A percentile compares a stretch with the other conserved stretches of the same genome.
Evolutionary conservation across 768 basidiomycete genomes (phyloP).

Genomic region (Kwoniella bestiolae): DNA sequence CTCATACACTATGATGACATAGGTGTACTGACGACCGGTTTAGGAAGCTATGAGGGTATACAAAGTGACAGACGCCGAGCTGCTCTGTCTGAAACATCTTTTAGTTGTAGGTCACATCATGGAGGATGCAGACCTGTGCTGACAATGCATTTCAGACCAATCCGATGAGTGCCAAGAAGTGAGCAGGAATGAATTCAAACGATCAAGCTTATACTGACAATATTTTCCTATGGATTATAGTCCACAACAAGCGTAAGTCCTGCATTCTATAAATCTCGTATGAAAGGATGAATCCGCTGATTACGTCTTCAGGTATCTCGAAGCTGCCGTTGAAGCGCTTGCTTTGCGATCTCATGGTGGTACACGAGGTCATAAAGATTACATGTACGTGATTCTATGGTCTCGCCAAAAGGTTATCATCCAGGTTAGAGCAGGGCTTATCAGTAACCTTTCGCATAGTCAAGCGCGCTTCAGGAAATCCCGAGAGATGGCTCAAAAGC

Average conservation of each 20-base stretch:
- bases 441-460: background rate
- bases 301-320: conserved; percentile 14
- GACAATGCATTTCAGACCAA: conserved; percentile 11
- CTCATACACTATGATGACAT: background rate
- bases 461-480: too few relatives aligned
- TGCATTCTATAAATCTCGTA: too few relatives aligned
- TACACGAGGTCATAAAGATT: background rate
- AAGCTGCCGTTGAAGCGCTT: conserved; percentile 31
- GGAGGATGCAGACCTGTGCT: background rate
- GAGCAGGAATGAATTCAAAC: background rate
- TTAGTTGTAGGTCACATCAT: conserved; percentile 33
- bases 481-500: background rate
- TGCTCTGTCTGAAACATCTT: conserved; percentile 29
- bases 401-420: background rate
- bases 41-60: conserved; percentile 28
- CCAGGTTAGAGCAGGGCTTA: background rate
- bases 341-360: conserved; percentile 32
- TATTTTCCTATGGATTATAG: background rate
- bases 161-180: conserved; percentile 16
- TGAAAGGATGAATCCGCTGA: background rate
- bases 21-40: background rate
- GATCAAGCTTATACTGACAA: background rate
- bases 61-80: conserved; percentile 35
- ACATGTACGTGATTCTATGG: too few relatives aligned
- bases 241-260: conserved; percentile 24